Percentiles rank a stretch among this genome's conserved stretches.
phyloP scores from a whole-genome alignment of 371 early-diverging fungal genomes.

The Syncephalis plumigaleata region DNA sequence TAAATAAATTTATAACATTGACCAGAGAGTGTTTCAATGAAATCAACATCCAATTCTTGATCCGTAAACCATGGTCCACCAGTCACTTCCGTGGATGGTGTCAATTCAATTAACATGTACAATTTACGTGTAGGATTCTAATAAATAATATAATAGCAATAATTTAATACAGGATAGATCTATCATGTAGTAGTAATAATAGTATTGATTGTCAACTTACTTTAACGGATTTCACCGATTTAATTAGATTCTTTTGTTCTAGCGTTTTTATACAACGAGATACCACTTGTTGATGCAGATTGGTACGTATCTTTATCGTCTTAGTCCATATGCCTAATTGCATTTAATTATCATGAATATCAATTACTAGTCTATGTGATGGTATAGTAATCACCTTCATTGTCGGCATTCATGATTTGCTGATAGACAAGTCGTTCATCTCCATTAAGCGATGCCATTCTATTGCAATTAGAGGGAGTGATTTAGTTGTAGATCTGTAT shows the following conservation, averaged over 20 bases:
- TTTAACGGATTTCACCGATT: constrained; percentile 89
- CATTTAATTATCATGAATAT: constrained; percentile 4
- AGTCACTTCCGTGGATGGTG: constrained; percentile 85
- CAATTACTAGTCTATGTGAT: background rate
- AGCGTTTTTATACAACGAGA: constrained; percentile 64
- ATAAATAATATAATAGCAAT: background rate
- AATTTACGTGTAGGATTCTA: constrained; percentile 75
- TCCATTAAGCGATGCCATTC: constrained; percentile 12
- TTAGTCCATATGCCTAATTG: constrained; percentile 68
- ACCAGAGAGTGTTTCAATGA: constrained; percentile 68
- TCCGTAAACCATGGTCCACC: constrained; percentile 98
- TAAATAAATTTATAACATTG: constrained; percentile 61
- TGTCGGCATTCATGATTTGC: constrained; percentile 60
- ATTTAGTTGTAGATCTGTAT: no score
- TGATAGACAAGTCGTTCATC: constrained; percentile 55
- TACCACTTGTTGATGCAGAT: constrained; percentile 67
- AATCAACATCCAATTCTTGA: constrained; percentile 88
- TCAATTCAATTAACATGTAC: constrained; percentile 82
- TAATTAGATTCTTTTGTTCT: constrained; percentile 75
- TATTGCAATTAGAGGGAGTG: constrained; percentile 9
- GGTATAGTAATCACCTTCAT: constrained; percentile 27
- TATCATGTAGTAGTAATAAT: no score
- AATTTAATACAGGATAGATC: background rate
- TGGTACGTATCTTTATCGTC: constrained; percentile 70
- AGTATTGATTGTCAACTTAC: constrained; percentile 10